Conservation (phyloP, 345 rosid species). For the Hevea brasiliensis region DNA sequence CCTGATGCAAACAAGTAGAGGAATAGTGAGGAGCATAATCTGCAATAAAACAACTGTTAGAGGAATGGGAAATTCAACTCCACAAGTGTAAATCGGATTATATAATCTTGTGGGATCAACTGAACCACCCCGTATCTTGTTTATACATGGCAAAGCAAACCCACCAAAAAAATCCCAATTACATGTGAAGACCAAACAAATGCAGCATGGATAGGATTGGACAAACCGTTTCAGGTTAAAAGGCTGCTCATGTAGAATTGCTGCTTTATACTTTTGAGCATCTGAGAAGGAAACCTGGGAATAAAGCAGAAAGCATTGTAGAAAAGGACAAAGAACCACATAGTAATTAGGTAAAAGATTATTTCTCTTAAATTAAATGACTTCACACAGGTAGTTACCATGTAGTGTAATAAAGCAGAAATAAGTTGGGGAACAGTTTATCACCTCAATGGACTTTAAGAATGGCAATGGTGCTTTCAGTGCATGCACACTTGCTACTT, state of each 20-base stretch:
- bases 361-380: neutral
- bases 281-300: slow-evolving; percentile 77
- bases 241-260: slow-evolving; percentile 65
- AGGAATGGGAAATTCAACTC: neutral
- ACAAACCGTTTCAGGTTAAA: slow-evolving; percentile 75
- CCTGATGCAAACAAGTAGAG: slow-evolving; percentile 44
- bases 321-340: neutral
- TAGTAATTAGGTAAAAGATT: neutral
- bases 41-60: neutral
- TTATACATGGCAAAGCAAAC: neutral
- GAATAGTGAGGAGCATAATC: slow-evolving; percentile 3
- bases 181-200: neutral
- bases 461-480: slow-evolving; percentile 67
- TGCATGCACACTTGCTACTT: slow-evolving; percentile 76
- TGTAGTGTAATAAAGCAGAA: neutral
- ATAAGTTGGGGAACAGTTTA: neutral
- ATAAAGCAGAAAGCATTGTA: slow-evolving; percentile 3
- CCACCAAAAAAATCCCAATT: neutral
- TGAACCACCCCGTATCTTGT: neutral
- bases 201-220: neutral
- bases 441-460: slow-evolving; percentile 76
- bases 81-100: neutral
- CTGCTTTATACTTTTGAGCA: slow-evolving; percentile 63
- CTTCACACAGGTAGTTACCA: neutral
- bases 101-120: neutral